Conservation (phyloP, 2,329 filamentous ascomycete species). For the Pseudogymnoascus sp. region DNA sequence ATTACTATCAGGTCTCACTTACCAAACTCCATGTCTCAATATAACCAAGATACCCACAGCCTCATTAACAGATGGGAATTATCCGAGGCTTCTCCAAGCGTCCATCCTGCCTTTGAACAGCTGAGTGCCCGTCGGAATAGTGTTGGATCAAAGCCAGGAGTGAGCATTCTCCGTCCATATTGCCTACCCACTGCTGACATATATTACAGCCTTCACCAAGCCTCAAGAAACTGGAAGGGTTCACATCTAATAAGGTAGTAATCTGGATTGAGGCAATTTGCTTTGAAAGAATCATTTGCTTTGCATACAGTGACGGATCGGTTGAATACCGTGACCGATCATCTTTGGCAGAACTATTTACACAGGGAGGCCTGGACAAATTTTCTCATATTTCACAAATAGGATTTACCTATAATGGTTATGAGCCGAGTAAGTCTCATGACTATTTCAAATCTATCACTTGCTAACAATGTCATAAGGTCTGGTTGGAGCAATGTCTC, state of each 20-base stretch:
- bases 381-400: conserved; percentile 68
- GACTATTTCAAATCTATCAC: not conserved
- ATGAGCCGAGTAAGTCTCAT: conserved; percentile 51
- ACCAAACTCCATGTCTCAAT: conserved; percentile 46
- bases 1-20: conserved; percentile 64
- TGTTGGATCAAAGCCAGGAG: conserved; percentile 22
- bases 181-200: conserved; percentile 13
- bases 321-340: conserved; percentile 72
- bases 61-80: conserved; percentile 79
- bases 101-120: conserved; percentile 74
- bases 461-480: conserved; percentile 31
- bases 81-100: conserved; percentile 52
- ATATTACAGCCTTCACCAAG: conserved; percentile 33
- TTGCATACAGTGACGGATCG: conserved; percentile 73
- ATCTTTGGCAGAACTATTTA: conserved; percentile 62
- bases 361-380: conserved; percentile 54
- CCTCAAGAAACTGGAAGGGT: conserved; percentile 60
- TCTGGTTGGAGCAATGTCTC: conserved; percentile 53
- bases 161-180: conserved; percentile 17
- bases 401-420: conserved; percentile 65
- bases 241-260: conserved; percentile 62
- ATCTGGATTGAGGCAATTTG: conserved; percentile 62
- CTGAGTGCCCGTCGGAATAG: conserved; percentile 59
- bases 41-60: conserved; percentile 59
- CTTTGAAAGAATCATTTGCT: conserved; percentile 62